These are phyloP conservation scores for Chaetomium cochliodes DNA, from an alignment of 495 filamentous ascomycete species.

Conservation along the genomic window DNA sequence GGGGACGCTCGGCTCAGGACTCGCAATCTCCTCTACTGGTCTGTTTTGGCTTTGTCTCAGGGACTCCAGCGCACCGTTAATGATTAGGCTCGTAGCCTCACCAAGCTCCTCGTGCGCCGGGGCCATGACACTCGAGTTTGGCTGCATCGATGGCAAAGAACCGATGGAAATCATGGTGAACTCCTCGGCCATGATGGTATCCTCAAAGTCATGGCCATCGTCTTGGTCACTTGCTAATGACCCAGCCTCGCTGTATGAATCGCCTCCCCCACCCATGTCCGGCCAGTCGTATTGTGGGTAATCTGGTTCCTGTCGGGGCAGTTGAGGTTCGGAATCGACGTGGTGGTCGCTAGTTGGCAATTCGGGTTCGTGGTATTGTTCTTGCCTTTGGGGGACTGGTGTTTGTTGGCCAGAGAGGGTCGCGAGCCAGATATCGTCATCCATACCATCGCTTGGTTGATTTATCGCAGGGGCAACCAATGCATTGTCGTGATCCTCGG, in stretches of 20 bases:
- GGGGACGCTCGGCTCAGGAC: constrained; percentile 4
- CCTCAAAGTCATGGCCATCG: constrained; percentile 27
- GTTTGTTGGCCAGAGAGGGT: constrained; percentile 31
- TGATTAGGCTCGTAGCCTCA: constrained; percentile 46
- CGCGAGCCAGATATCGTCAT: constrained; percentile 41
- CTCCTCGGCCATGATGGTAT: constrained; percentile 48
- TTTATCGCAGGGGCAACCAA: constrained; percentile 14
- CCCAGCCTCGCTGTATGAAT: constrained; percentile 31
- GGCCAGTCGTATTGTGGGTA: constrained; percentile 23
- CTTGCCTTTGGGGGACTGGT: constrained; percentile 24
- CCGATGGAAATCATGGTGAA: constrained; percentile 52
- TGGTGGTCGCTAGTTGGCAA: neutral
- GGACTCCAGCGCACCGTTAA: constrained; percentile 45
- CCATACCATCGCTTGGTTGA: constrained; percentile 18
- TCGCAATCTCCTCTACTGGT: neutral
- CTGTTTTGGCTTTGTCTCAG: constrained; percentile 39
- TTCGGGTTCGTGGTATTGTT: neutral
- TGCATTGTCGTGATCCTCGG: constrained; percentile 22
- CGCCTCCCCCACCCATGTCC: constrained; percentile 23
- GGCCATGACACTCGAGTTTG: constrained; percentile 36
- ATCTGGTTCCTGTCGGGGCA: constrained; percentile 20
- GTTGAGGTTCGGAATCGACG: constrained; percentile 13
- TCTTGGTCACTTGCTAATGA: constrained; percentile 20
- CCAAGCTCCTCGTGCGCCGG: constrained; percentile 43
- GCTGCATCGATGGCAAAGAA: constrained; percentile 46